Evolutionary conservation across 768 basidiomycete species (phyloP), one percentile per base, ranked within the genome.

Genomic region (Tubosaeta sp.): DNA sequence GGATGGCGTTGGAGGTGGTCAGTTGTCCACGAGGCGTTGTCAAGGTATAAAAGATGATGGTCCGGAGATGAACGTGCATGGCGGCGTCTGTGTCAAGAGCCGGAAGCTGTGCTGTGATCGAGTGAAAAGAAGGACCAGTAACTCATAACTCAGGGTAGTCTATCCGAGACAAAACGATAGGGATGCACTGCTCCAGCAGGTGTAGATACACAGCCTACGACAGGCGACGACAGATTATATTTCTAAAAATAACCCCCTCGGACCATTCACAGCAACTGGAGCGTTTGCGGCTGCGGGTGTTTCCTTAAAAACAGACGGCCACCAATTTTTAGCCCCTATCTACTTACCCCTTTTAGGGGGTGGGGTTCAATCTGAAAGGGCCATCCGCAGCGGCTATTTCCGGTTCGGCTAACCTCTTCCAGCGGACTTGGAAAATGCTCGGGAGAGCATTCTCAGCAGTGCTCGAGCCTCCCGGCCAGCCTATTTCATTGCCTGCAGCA

Each of bases 181-280:
- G 86, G 83, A 53, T 88, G 85, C 27, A 84, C 67, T 0, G 86
- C 82, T 1, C 83, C 86, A 2, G 80, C 86, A 0, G 66, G 65
- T 25, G 77, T 80, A 13, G 71, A 63, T 39, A 88, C 73, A 51
- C 77, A 79, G 0, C 84, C 86, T 1, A 72, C 63, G 2, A 72
- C 73, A 0, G 70, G 59, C 4, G 67, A 61, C 0, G 79, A 73
- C 5, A 88, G 66, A 58, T 77, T 74, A 29, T 79, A 74, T 51
- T 66, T 71, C 86, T 88, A 29, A 52, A 8, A 25, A 34, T n/a
- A 14, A 43, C 14, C 14, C 16, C 41, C 5, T 59, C 41, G 43
- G 29, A 25, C 31, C 19, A 19, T 10, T 22, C 31, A 37, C 29
- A 38, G 33, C n/a, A n/a, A 16, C 3, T 31, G 22, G 22, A 22